phyloP scores from a whole-genome alignment of 2,329 filamentous ascomycete genomes.

The Sclerotinia spermophila region DNA sequence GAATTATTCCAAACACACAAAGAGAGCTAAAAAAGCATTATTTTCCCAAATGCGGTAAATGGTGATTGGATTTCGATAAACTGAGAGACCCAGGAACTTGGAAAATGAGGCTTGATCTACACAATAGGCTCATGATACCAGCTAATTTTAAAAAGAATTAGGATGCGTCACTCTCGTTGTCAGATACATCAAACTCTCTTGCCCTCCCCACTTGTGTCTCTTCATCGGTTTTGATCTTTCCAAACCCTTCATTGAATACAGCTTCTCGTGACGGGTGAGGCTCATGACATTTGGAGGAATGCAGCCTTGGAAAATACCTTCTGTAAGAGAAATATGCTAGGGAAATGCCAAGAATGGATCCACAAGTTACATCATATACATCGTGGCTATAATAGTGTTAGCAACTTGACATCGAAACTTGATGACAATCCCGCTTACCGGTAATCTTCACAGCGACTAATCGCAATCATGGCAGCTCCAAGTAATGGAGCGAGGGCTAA shows the following conservation, averaged over 20 bases:
- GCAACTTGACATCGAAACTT: slow-evolving; percentile 3
- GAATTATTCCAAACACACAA: neutral
- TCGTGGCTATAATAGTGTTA: slow-evolving; percentile 47
- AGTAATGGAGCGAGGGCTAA: slow-evolving; percentile 57
- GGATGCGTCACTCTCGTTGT: slow-evolving; percentile 13
- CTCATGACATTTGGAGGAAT: slow-evolving; percentile 51
- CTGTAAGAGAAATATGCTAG: slow-evolving; percentile 65
- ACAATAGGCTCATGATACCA: neutral
- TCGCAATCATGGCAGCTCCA: slow-evolving; percentile 63
- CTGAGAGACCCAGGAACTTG: neutral
- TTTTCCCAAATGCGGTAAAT: slow-evolving; percentile 1
- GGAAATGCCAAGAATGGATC: slow-evolving; percentile 55
- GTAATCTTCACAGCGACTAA: slow-evolving; percentile 67
- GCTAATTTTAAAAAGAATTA: neutral
- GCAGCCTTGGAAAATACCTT: slow-evolving; percentile 57
- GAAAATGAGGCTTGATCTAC: neutral
- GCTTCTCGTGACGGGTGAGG: slow-evolving; percentile 47
- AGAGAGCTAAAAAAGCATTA: slow-evolving; percentile 3
- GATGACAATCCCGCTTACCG: slow-evolving; percentile 37
- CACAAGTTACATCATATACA: slow-evolving; percentile 64
- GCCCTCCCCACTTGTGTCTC: slow-evolving; percentile 26
- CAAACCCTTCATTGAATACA: slow-evolving; percentile 35
- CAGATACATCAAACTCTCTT: slow-evolving; percentile 20
- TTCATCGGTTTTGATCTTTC: slow-evolving; percentile 36
- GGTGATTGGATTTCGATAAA: neutral